Evolutionary conservation across 768 basidiomycete genomes (phyloP), one percentile per base, ranked within the genome.

Genomic region (Floccularia luteovirens): DNA sequence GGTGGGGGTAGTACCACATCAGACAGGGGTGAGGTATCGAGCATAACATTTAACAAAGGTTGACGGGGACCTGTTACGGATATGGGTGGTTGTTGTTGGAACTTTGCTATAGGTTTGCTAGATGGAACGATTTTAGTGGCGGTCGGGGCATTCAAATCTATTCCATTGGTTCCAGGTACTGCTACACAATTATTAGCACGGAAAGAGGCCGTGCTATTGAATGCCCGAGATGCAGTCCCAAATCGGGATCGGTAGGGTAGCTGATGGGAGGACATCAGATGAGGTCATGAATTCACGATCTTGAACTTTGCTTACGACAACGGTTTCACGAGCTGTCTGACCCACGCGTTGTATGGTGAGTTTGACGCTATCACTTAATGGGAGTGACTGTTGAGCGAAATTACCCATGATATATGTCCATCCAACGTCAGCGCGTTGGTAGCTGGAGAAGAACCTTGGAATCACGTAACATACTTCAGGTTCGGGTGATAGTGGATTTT

Each of bases 241-340:
- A 79, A 59, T 31, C 74, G 69, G 5, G 76, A 73, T 27, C 74
- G 70, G 50, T 78, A 80, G 3, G 79, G 77, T 33, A 80, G 46
- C 76, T 79, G 24, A n/a, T 21, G 4, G 8, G 17, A 12, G 16
- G 6, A 10, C 12, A 12, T 39, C n/a, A n/a, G n/a, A n/a, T n/a
- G 11, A 14, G 25, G 14, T 16, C 38, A 39, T 14, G n/a, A 6
- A 28, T 27, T 39, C 17, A n/a, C n/a, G 24, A 8, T 23, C 5
- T 8, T 13, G 25, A 39, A 27, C 6, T 7, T 39, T 39, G 25
- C 68, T 42, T 43, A 75, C 77, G 2, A 59, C 61, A 42, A 79
- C 51, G 3, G 61, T 69, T 24, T 76, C 74, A 19, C 61, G 58
- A 2, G 43, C 28, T 21, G 47, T 65, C 30, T 53, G 58, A 36